These are phyloP conservation scores for Patellifolia procumbens DNA, from an alignment of 179 eudicot genomes.

Conservation along the genomic window DNA sequence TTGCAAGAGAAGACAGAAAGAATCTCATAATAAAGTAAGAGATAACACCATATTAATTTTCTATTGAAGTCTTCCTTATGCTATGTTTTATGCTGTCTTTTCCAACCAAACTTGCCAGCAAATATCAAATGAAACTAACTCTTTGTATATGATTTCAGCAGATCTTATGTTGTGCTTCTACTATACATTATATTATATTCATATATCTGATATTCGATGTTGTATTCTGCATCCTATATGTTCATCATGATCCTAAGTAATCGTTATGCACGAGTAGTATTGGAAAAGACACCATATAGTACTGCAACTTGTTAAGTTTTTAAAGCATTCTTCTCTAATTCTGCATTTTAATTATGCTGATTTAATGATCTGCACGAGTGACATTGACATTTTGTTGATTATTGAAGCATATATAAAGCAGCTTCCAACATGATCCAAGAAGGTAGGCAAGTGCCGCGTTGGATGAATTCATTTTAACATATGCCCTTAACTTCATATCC, in stretches of 20 bases:
- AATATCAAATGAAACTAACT: background rate
- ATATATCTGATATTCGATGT: background rate
- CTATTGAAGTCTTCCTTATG: background rate
- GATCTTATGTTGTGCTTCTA: too few relatives aligned
- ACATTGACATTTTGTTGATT: background rate
- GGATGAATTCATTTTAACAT: too few relatives aligned
- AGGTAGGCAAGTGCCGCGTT: background rate
- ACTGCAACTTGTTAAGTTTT: background rate
- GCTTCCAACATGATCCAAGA: background rate
- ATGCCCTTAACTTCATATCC: too few relatives aligned
- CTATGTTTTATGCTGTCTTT: background rate
- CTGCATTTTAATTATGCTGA: background rate
- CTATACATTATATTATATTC: background rate
- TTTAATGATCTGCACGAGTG: background rate
- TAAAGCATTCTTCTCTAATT: background rate
- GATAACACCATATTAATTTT: background rate
- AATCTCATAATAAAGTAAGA: conserved; percentile 7
- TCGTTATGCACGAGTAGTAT: background rate
- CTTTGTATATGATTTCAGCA: background rate
- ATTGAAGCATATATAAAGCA: background rate
- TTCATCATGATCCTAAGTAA: background rate
- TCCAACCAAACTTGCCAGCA: conserved; percentile 1
- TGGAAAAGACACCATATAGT: too few relatives aligned
- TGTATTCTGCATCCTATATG: background rate
- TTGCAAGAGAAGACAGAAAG: conserved; percentile 17